Base-by-base conservation (phyloP, 2,329 filamentous ascomycete species). In the Colletotrichum lini region DNA sequence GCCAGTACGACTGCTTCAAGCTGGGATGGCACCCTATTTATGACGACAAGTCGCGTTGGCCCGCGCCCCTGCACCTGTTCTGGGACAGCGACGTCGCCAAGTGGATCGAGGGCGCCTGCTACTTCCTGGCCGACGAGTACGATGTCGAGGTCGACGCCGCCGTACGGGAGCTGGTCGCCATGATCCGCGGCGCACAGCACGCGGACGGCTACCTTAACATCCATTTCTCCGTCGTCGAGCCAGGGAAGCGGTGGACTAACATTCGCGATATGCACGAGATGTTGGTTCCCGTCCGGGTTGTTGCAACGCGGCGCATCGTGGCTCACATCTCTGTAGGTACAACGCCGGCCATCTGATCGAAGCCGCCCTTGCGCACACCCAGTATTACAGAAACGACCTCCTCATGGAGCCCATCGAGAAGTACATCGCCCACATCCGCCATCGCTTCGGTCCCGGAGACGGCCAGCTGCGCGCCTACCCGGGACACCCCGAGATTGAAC, bases 261-360 rank as follows among this genome's bases (percentile, higher is more conserved):
- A 73, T 92, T 9, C 79, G 88, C 58, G 90, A 92, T 77, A 84
- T 90, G 80, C 89, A 91, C 79, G 89, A 91, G 77, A 78, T 92
- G 82, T 89, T 80, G 79, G 82, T 78, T 6, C 18, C 26, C 4
- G 3, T 47, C 44, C 26, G 12, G 10, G 26, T 38, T n/a, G 2
- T 18, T 3, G 12, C 15, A 16, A 44, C 23, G 18, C 23, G 8
- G 7, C 18, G 23, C 23, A 47, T 10, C 12, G 30, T 49, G 45
- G 35, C 58, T 61, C 45, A 61, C 30, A 6, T 40, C 15, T 12
- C 9, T 12, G 35, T 38, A 88, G 86, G 70, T 90, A 90, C 75
- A 90, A 90, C 72, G 85, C 85, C 12, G 89, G 90, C 0, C 89
- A 92, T 77, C 79, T 92, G 13, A 89, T 91, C 58, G 89, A 91